Base-by-base conservation (phyloP, 345 rosid genomes). In the Populus euphratica region DNA sequence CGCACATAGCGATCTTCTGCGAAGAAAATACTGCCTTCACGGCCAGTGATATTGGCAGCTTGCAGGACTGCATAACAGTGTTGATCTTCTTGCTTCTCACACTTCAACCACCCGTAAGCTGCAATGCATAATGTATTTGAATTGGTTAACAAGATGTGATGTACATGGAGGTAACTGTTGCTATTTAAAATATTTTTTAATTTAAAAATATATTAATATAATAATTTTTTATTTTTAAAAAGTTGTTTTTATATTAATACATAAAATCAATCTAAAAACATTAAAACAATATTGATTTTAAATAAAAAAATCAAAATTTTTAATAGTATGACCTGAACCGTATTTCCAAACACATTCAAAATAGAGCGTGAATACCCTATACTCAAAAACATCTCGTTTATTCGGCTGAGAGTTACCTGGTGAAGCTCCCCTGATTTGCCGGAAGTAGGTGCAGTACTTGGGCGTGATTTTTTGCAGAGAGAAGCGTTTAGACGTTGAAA, bases 61-160 rank as follows among this genome's bases (percentile, higher is more conserved):
- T 17, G 80, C 13, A 93, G 86, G 8, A 85, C 86, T 66, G 77
- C 86, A 69, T 72, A 59, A 62, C 96, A 91, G 73, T 82, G 76
- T 73, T 13, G 75, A 14, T 90, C 92, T 77, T 86, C 86, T 78
- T 75, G 78, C 78, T 82, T 81, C 79, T 88, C 92, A 73, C 96
- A 93, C 79, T 82, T 91, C 78, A 89, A 6, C 94, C 94, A 90
- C 6, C 87, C 94, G 74, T 87, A 93, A 78, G 94, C 94, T 91
- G 86, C 75, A 73, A 54, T 35, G 0, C 21, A 21, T 54, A 73
- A 66, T 23, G 0, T 54, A 20, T 54, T 54, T 54, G 11, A 21
- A 54, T 7, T 21, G 0, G 61, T 21, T 54, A 21, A 20, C 25
- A 10, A 21, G 2, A 54, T 21, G 25, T 54, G 25, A 8, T 8